Conservation (phyloP, 2,329 filamentous ascomycete genomes). For the Trichoderma harzianum region DNA sequence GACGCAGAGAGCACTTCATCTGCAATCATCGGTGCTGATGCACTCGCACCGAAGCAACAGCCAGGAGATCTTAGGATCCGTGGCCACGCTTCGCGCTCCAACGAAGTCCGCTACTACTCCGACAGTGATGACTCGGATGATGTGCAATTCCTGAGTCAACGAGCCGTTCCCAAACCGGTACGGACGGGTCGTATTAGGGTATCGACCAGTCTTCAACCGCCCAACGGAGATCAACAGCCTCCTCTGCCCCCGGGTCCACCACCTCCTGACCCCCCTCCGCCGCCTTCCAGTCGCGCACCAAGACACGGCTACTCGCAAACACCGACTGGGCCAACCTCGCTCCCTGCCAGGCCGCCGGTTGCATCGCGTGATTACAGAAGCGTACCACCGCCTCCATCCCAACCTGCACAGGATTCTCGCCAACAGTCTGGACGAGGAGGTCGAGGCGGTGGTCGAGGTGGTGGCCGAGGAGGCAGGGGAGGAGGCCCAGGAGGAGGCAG, state of each 20-base stretch:
- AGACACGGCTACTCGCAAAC: conserved; percentile 21
- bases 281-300: conserved; percentile 24
- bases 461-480: conserved; percentile 22
- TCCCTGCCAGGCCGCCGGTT: conserved; percentile 32
- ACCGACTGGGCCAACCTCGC: conserved; percentile 24
- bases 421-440: conserved; percentile 3
- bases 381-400: conserved; percentile 29
- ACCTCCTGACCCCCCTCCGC: conserved; percentile 28
- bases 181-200: conserved; percentile 37
- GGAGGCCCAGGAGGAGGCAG: background rate
- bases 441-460: conserved; percentile 26
- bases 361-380: conserved; percentile 27
- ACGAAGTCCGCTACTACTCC: conserved; percentile 44
- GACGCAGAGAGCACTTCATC: conserved; percentile 41
- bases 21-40: conserved; percentile 37
- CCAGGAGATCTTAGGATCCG: conserved; percentile 32
- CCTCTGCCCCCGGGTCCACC: conserved; percentile 40
- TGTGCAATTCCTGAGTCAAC: conserved; percentile 40
- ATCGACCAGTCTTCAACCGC: conserved; percentile 41
- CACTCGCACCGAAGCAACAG: conserved; percentile 24
- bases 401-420: background rate
- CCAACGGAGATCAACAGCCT: conserved; percentile 30
- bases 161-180: conserved; percentile 27
- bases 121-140: conserved; percentile 49
- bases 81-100: conserved; percentile 34